Percentiles rank a stretch among this genome's conserved stretches.
These are phyloP conservation scores for Aureobasidium zeae DNA, from an alignment of 2,329 filamentous ascomycete species.

Conservation along the genomic window DNA sequence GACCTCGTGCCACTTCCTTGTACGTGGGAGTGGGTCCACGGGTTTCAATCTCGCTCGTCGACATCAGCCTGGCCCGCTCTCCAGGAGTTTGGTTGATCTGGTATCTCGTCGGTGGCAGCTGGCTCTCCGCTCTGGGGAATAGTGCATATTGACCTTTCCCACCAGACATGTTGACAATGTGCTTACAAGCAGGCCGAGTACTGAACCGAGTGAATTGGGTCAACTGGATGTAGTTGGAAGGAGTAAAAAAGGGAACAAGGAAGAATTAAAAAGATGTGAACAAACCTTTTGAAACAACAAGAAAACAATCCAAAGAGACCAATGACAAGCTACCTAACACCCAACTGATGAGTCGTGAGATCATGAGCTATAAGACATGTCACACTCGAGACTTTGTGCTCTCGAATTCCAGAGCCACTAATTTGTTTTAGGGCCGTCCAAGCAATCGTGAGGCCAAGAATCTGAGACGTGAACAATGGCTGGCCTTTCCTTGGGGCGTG, in stretches of 20 bases:
- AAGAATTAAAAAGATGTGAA: too few relatives aligned
- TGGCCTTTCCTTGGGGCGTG: conserved; percentile 1
- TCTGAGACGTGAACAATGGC: conserved; percentile 12
- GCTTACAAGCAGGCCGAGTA: too few relatives aligned
- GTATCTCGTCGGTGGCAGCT: conserved; percentile 6
- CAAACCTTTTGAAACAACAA: too few relatives aligned
- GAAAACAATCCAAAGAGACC: too few relatives aligned
- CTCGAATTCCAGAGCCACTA: conserved; percentile 6
- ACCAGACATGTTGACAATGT: background rate
- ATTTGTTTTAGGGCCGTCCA: conserved; percentile 11
- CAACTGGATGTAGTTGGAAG: too few relatives aligned
- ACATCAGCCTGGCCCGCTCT: conserved; percentile 3
- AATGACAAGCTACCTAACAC: too few relatives aligned
- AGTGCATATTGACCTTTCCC: conserved; percentile 6
- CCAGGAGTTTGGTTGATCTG: conserved; percentile 7
- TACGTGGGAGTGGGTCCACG: background rate
- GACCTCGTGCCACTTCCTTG: conserved; percentile 8
- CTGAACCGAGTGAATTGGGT: too few relatives aligned
- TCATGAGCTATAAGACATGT: conserved; percentile 12
- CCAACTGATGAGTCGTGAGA: too few relatives aligned
- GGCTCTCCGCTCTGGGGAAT: conserved; percentile 9
- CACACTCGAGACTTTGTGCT: background rate
- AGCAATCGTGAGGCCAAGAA: too few relatives aligned
- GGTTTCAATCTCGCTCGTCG: background rate
- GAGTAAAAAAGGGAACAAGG: too few relatives aligned